phyloP scores from a whole-genome alignment of 1,284 basidiomycete genomes.

The Kwoniella shivajii region DNA sequence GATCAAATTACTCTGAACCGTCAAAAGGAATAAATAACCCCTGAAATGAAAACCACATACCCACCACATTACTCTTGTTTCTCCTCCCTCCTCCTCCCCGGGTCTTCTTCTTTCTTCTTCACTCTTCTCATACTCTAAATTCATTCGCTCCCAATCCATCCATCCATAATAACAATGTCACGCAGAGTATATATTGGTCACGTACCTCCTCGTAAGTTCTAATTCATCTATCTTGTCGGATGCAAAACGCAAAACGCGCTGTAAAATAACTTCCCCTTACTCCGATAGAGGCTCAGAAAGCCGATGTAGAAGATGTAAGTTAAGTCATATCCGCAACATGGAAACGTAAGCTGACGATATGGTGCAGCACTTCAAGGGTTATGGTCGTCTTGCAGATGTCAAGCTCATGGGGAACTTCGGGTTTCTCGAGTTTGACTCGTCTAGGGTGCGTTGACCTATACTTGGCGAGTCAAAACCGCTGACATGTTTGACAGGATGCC shows the following conservation, averaged over 20 bases:
- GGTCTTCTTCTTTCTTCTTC: neutral
- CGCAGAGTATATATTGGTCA: conserved; percentile 51
- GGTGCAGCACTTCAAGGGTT: conserved; percentile 79
- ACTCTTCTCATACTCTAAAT: conserved; percentile 4
- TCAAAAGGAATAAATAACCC: too few relatives aligned
- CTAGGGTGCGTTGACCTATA: conserved; percentile 59
- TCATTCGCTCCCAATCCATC: neutral
- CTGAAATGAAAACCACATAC: too few relatives aligned
- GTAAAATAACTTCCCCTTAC: neutral
- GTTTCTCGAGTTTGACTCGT: conserved; percentile 88
- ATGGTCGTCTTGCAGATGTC: conserved; percentile 83
- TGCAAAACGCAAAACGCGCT: neutral
- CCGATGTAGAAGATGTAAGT: conserved; percentile 46
- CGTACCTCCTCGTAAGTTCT: conserved; percentile 42
- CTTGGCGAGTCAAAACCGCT: conserved; percentile 11
- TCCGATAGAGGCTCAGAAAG: conserved; percentile 37
- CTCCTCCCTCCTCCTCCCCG: neutral
- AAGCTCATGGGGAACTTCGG: conserved; percentile 94
- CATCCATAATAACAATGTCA: conserved; percentile 18
- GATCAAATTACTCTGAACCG: neutral
- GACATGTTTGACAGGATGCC: conserved; percentile 66
- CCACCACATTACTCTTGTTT: neutral
- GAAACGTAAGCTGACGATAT: neutral
- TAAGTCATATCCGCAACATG: neutral
- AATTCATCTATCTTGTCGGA: neutral